These are phyloP conservation scores for Aureobasidium melanogenum DNA, from an alignment of 2,329 filamentous ascomycete species.

Conservation along the genomic window DNA sequence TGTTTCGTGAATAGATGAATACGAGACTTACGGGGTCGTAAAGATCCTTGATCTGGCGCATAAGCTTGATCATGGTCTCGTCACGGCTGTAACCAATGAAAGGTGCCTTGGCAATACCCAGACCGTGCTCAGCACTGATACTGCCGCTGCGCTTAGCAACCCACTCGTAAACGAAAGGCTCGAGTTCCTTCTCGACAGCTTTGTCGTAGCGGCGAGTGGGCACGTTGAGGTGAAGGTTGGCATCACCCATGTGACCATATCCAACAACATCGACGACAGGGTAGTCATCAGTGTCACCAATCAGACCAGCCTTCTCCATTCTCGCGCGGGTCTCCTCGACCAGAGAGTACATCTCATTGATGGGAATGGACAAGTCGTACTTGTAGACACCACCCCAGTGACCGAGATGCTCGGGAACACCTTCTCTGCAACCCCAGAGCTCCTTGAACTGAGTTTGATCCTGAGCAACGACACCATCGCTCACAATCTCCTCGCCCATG, in stretches of 20 bases:
- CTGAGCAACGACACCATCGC: slow-evolving; percentile 84
- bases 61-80: slow-evolving; percentile 76
- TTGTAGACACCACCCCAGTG: slow-evolving; percentile 97
- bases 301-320: slow-evolving; percentile 63
- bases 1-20: neutral
- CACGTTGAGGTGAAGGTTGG: slow-evolving; percentile 90
- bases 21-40: slow-evolving; percentile 75
- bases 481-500: slow-evolving; percentile 77
- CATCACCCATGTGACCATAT: slow-evolving; percentile 97
- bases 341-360: slow-evolving; percentile 75
- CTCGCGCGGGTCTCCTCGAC: slow-evolving; percentile 76
- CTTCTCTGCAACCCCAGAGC: slow-evolving; percentile 89
- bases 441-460: slow-evolving; percentile 81
- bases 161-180: slow-evolving; percentile 98
- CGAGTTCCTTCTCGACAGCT: slow-evolving; percentile 73
- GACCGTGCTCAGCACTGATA: slow-evolving; percentile 92
- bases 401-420: slow-evolving; percentile 78
- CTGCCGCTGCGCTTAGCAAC: slow-evolving; percentile 79
- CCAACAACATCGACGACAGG: slow-evolving; percentile 87
- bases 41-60: slow-evolving; percentile 89
- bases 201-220: slow-evolving; percentile 75
- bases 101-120: slow-evolving; percentile 91
- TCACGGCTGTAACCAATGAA: slow-evolving; percentile 90
- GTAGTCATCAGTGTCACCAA: slow-evolving; percentile 61
- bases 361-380: slow-evolving; percentile 92